phyloP scores from a whole-genome alignment of 108 stramenopile species.

The Thalassiosira profunda region DNA sequence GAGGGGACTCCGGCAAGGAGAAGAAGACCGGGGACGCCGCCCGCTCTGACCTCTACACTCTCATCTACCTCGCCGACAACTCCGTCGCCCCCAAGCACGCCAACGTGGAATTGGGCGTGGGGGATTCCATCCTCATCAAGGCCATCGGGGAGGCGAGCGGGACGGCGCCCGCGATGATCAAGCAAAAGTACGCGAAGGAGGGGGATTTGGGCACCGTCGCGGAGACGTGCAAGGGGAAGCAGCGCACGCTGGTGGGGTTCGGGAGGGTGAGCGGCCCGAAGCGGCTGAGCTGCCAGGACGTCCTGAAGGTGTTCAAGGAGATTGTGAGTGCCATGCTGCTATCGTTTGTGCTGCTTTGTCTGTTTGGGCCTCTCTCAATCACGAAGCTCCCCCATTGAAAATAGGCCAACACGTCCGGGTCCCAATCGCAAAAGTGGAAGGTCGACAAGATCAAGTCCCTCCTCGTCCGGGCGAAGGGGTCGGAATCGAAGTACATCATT shows the following conservation, averaged over 20 bases:
- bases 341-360: background rate
- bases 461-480: conserved; percentile 75
- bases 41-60: conserved; percentile 74
- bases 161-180: conserved; percentile 66
- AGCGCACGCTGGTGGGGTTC: conserved; percentile 87
- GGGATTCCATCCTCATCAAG: conserved; percentile 95
- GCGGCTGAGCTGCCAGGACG: conserved; percentile 61
- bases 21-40: conserved; percentile 4
- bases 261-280: conserved; percentile 72
- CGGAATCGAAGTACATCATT: conserved; percentile 97
- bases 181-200: conserved; percentile 79
- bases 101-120: conserved; percentile 97
- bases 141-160: conserved; percentile 94
- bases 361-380: background rate
- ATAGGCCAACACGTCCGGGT: conserved; percentile 80
- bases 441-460: conserved; percentile 94
- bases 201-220: conserved; percentile 98
- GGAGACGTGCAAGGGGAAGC: conserved; percentile 76
- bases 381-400: background rate
- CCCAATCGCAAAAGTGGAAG: conserved; percentile 92
- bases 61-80: conserved; percentile 90
- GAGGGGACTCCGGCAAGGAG: too few relatives aligned
- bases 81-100: conserved; percentile 95
- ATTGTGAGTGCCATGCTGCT: conserved; percentile 67
- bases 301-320: conserved; percentile 68